A percentile compares a stretch with the other conserved stretches of the same genome.
These are phyloP conservation scores for Paramyrothecium roridum DNA, from an alignment of 2,329 filamentous ascomycete species.

Conservation along the genomic window DNA sequence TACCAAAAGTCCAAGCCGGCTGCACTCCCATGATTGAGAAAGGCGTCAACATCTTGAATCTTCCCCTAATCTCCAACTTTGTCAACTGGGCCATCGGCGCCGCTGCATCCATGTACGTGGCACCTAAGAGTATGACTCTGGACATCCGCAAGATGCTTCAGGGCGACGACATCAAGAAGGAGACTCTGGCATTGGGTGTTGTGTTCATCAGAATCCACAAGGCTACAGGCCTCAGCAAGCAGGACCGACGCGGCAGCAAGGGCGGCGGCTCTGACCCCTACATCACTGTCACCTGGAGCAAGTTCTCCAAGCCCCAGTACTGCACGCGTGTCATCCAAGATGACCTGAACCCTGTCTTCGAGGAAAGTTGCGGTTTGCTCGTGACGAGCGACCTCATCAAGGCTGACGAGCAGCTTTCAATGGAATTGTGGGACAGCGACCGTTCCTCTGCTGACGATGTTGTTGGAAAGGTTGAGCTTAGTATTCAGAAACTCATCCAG, in stretches of 20 bases:
- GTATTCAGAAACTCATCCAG: slow-evolving; percentile 92
- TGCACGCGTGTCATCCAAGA: slow-evolving; percentile 96
- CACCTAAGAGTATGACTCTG: slow-evolving; percentile 89
- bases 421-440: slow-evolving; percentile 96
- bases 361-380: slow-evolving; percentile 80
- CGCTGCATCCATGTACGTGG: slow-evolving; percentile 86
- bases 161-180: slow-evolving; percentile 89
- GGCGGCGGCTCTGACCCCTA: slow-evolving; percentile 93
- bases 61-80: slow-evolving; percentile 92
- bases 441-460: slow-evolving; percentile 90
- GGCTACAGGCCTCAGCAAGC: slow-evolving; percentile 84
- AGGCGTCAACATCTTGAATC: slow-evolving; percentile 85
- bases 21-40: slow-evolving; percentile 91
- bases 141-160: slow-evolving; percentile 88
- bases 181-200: slow-evolving; percentile 80
- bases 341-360: slow-evolving; percentile 88
- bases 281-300: slow-evolving; percentile 91
- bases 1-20: slow-evolving; percentile 84
- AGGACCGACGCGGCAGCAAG: slow-evolving; percentile 76
- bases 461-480: slow-evolving; percentile 90
- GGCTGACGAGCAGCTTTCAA: slow-evolving; percentile 85
- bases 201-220: slow-evolving; percentile 91
- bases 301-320: slow-evolving; percentile 97
- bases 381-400: slow-evolving; percentile 90
- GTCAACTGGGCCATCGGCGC: slow-evolving; percentile 93